phyloP scores from a whole-genome alignment of 2,329 filamentous ascomycete species.

The Scleromitrula shiraiana region DNA sequence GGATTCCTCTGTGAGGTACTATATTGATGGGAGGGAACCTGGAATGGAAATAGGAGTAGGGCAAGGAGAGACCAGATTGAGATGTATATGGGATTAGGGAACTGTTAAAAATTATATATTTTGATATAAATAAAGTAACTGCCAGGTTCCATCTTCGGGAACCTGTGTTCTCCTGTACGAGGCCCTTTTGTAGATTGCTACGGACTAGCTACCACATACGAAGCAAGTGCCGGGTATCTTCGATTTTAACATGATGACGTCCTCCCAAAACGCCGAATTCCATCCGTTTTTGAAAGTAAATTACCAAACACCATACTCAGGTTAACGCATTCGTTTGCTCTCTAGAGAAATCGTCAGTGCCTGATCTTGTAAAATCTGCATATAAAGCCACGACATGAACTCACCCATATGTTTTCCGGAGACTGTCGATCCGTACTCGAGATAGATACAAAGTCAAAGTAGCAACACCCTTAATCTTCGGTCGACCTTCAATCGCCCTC shows the following conservation, averaged over 20 bases:
- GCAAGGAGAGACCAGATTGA: too few relatives aligned
- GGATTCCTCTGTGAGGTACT: neutral
- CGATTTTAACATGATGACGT: conserved; percentile 1
- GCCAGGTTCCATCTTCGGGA: neutral
- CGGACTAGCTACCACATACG: neutral
- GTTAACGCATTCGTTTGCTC: conserved; percentile 28
- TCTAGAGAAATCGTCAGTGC: conserved; percentile 16
- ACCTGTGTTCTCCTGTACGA: neutral
- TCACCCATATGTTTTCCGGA: conserved; percentile 37
- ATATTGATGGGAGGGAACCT: neutral
- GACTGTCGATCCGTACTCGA: conserved; percentile 42
- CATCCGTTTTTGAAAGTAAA: neutral
- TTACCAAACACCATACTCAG: neutral
- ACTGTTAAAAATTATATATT: too few relatives aligned
- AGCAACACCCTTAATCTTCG: conserved; percentile 39
- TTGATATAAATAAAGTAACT: neutral
- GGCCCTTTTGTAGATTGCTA: neutral
- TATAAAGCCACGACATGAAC: conserved; percentile 8
- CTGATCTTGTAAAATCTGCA: too few relatives aligned
- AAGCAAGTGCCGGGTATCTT: conserved; percentile 8
- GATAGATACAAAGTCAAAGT: conserved; percentile 56
- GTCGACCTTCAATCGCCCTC: conserved; percentile 40
- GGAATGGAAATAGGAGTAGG: too few relatives aligned
- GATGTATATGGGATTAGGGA: too few relatives aligned
- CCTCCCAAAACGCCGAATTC: conserved; percentile 2